Evolutionary conservation across 2,329 filamentous ascomycete genomes (phyloP).

Genomic region (Myriosclerotinia duriaeana): DNA sequence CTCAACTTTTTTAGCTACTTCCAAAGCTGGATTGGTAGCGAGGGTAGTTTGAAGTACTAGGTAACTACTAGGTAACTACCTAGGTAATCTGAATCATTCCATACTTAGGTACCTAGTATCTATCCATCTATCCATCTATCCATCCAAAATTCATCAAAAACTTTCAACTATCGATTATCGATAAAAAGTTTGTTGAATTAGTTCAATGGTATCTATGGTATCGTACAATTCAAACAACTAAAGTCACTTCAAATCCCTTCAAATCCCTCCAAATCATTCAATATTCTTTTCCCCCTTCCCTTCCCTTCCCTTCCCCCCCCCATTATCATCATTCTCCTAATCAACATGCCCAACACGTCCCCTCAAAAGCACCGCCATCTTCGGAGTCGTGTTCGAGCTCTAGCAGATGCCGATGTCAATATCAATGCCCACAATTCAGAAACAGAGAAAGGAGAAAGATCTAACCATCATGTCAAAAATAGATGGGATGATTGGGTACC

Average conservation of each 20-base stretch:
- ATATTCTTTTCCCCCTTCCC: background rate
- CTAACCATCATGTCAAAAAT: constrained; percentile 15
- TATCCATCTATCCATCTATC: too few species aligned
- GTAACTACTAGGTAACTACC: too few species aligned
- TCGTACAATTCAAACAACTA: background rate
- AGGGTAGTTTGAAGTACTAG: background rate
- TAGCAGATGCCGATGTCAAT: constrained; percentile 1
- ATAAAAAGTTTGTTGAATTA: background rate
- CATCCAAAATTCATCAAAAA: too few species aligned
- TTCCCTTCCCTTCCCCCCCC: background rate
- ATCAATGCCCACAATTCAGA: too few species aligned
- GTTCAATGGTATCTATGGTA: background rate
- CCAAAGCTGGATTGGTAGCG: constrained; percentile 20
- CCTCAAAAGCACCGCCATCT: background rate
- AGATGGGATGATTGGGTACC: constrained; percentile 96
- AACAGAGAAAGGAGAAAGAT: too few species aligned
- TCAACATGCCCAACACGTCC: background rate
- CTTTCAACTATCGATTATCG: background rate
- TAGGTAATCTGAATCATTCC: too few species aligned
- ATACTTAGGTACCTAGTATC: too few species aligned
- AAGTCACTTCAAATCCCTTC: background rate
- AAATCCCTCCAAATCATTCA: too few species aligned
- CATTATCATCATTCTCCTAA: background rate
- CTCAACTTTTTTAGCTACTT: constrained; percentile 6
- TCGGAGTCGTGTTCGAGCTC: constrained; percentile 2